Percentiles rank a stretch among this genome's conserved stretches.
These are phyloP conservation scores for Hibiscus tridactylites DNA, from an alignment of 345 rosid genomes.

Conservation along the genomic window DNA sequence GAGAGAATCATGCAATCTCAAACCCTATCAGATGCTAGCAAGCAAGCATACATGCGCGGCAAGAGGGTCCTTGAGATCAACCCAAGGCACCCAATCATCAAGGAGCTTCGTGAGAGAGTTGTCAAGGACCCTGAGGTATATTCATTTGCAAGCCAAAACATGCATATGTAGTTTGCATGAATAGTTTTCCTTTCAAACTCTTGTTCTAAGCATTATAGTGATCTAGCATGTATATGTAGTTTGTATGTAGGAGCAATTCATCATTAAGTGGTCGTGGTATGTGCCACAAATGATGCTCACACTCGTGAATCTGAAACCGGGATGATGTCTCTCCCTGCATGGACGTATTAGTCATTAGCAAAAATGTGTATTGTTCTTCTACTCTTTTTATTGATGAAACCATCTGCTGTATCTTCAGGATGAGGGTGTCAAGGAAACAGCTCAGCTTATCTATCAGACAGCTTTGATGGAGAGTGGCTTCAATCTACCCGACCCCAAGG, in stretches of 20 bases:
- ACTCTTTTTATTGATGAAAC: neutral
- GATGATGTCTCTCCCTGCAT: neutral
- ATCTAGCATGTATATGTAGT: neutral
- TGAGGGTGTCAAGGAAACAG: constrained; percentile 63
- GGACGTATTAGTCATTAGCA: no score
- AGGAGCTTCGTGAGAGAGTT: constrained; percentile 90
- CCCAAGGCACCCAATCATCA: constrained; percentile 92
- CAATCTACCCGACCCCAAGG: constrained; percentile 64
- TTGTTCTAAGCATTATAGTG: neutral
- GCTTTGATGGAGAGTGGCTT: constrained; percentile 98
- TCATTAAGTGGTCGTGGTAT: neutral
- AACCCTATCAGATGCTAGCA: constrained; percentile 77
- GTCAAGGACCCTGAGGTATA: constrained; percentile 77
- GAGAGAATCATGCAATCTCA: constrained; percentile 99
- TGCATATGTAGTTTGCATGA: neutral
- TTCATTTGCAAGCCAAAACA: neutral
- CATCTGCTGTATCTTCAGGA: constrained; percentile 37
- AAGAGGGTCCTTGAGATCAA: constrained; percentile 96
- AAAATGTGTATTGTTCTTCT: neutral
- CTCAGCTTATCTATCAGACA: constrained; percentile 86
- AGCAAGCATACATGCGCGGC: constrained; percentile 93
- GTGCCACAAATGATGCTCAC: no score
- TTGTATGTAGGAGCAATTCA: neutral
- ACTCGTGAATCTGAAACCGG: neutral
- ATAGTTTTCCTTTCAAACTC: neutral